Evolutionary conservation across 108 stramenopile species (phyloP).

Genomic region (Cyclotella kingstonii): DNA sequence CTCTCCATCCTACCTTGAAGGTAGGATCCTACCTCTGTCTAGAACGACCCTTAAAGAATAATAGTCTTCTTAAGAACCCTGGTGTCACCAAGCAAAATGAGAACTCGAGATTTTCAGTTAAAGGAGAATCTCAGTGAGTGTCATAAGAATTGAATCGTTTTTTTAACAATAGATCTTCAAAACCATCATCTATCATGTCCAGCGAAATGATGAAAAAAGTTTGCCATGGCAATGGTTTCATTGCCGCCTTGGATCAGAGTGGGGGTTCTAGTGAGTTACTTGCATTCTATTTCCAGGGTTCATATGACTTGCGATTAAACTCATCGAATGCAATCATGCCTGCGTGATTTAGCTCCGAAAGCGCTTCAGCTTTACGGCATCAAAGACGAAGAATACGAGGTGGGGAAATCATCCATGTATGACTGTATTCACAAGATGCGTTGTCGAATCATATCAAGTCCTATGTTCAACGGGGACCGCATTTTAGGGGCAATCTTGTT

Average conservation of each 20-base stretch:
- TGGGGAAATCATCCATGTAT: slow-evolving; percentile 62
- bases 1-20: too few relatives aligned
- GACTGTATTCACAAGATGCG: slow-evolving; percentile 79
- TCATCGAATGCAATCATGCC: neutral
- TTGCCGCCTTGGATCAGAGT: slow-evolving; percentile 82
- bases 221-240: slow-evolving; percentile 61
- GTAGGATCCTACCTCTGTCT: too few relatives aligned
- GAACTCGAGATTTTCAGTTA: too few relatives aligned
- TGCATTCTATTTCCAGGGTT: neutral
- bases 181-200: neutral
- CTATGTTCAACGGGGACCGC: slow-evolving; percentile 64
- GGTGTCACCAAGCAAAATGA: too few relatives aligned
- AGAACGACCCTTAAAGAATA: too few relatives aligned
- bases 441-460: slow-evolving; percentile 65
- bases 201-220: slow-evolving; percentile 41
- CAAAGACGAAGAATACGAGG: slow-evolving; percentile 51
- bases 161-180: too few relatives aligned
- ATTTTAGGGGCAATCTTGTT: slow-evolving; percentile 74
- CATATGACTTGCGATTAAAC: too few relatives aligned
- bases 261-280: slow-evolving; percentile 61
- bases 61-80: too few relatives aligned
- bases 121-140: neutral
- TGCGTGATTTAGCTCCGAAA: slow-evolving; percentile 47
- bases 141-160: neutral
- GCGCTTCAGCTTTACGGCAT: slow-evolving; percentile 66